These are phyloP conservation scores for Cyanodermella asteris DNA, from an alignment of 2,329 filamentous ascomycete genomes.

Conservation along the genomic window DNA sequence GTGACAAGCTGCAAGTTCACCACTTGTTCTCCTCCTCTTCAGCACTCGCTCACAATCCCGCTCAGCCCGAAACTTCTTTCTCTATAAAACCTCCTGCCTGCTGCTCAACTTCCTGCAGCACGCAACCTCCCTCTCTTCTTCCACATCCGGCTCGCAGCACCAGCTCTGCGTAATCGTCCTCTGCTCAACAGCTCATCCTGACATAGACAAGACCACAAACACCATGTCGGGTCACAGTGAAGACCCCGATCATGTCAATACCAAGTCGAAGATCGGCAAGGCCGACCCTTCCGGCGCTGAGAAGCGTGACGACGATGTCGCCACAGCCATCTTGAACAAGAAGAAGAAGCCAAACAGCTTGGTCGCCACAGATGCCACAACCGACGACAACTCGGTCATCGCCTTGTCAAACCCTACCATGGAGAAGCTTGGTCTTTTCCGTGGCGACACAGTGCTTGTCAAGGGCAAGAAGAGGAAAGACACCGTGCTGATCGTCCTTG, in stretches of 20 bases:
- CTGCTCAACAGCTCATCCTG: slow-evolving; percentile 9
- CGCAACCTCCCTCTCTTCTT: too few relatives aligned
- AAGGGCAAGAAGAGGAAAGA: slow-evolving; percentile 99
- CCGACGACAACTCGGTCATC: slow-evolving; percentile 99
- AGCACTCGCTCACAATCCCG: too few relatives aligned
- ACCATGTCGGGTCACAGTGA: slow-evolving; percentile 11
- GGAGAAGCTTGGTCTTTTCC: slow-evolving; percentile 95
- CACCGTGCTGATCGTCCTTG: slow-evolving; percentile 89
- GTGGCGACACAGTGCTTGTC: slow-evolving; percentile 90
- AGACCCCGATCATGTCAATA: too few relatives aligned
- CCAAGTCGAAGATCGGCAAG: too few relatives aligned
- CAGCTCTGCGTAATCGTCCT: slow-evolving; percentile 11
- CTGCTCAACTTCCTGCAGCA: too few relatives aligned
- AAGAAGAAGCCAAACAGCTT: slow-evolving; percentile 99
- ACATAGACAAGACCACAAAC: too few relatives aligned
- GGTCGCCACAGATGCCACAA: slow-evolving; percentile 94
- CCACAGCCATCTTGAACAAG: slow-evolving; percentile 96
- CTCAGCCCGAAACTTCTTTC: too few relatives aligned
- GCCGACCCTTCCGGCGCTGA: slow-evolving; percentile 15
- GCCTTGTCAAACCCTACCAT: slow-evolving; percentile 96
- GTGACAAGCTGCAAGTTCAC: too few relatives aligned
- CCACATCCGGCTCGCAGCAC: too few relatives aligned
- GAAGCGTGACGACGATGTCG: slow-evolving; percentile 67
- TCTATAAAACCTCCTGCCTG: too few relatives aligned
- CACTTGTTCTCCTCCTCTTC: too few relatives aligned